phyloP scores from a whole-genome alignment of 139 green algal genomes.

The Volvox africanus region DNA sequence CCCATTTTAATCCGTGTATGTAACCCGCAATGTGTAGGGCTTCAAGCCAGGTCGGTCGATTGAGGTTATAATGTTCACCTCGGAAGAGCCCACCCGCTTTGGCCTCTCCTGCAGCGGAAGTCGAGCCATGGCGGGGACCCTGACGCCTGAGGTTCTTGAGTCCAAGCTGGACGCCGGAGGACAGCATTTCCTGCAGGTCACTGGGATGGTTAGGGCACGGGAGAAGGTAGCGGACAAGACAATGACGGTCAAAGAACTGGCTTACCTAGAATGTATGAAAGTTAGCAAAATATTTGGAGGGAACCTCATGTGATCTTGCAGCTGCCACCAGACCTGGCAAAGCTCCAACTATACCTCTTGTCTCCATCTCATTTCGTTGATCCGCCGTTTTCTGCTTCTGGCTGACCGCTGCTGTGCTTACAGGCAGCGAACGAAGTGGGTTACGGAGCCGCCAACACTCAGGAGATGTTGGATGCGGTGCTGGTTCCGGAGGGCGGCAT shows the following conservation, averaged over 20 bases:
- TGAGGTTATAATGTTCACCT: conserved; percentile 97
- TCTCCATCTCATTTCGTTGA: too few relatives aligned
- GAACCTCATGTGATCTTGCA: too few relatives aligned
- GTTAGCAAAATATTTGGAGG: too few relatives aligned
- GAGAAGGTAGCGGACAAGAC: background rate
- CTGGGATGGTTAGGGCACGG: background rate
- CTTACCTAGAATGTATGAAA: too few relatives aligned
- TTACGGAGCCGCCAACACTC: conserved; percentile 55
- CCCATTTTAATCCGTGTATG: too few relatives aligned
- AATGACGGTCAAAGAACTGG: too few relatives aligned
- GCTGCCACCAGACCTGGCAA: too few relatives aligned
- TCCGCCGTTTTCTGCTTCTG: background rate
- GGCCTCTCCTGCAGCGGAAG: conserved; percentile 90
- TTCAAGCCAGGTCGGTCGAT: conserved; percentile 83
- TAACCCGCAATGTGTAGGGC: conserved; percentile 47
- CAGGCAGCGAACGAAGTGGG: conserved; percentile 78
- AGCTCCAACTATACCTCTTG: too few relatives aligned
- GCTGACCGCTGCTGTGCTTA: background rate
- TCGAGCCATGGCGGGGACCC: conserved; percentile 56
- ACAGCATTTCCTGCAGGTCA: conserved; percentile 84
- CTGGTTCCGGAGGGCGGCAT: conserved; percentile 52
- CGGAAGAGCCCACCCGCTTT: conserved; percentile 96
- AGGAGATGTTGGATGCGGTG: conserved; percentile 60
- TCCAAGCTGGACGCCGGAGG: conserved; percentile 52
- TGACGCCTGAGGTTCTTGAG: conserved; percentile 30